A percentile compares a stretch with the other conserved stretches of the same genome.
phyloP scores from a whole-genome alignment of 768 basidiomycete species.

The Lentinula boryana region DNA sequence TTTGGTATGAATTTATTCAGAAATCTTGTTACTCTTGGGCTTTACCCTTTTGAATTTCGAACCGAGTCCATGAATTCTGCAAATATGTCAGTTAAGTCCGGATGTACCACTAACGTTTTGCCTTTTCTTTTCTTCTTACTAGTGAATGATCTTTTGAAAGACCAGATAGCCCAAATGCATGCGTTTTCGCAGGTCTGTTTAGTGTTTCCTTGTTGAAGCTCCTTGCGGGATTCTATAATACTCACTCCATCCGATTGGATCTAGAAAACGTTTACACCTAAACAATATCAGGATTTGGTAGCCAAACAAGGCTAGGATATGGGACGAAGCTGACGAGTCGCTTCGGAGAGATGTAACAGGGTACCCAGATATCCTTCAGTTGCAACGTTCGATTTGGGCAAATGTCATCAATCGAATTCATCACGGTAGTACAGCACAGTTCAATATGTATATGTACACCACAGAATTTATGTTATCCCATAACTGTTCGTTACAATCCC shows the following conservation, averaged over 20 bases:
- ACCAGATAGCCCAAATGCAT: constrained; percentile 74
- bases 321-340: neutral
- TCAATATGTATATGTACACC: too few relatives aligned
- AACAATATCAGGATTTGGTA: constrained; percentile 52
- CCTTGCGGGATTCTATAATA: neutral
- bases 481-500: too few relatives aligned
- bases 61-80: too few relatives aligned
- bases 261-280: constrained; percentile 71
- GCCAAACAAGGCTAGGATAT: constrained; percentile 20
- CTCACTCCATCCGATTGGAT: neutral
- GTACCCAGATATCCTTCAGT: neutral
- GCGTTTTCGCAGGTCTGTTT: constrained; percentile 76
- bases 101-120: neutral
- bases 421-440: too few relatives aligned
- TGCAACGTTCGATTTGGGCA: too few relatives aligned
- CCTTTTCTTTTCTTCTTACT: neutral
- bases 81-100: neutral
- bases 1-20: constrained; percentile 35
- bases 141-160: constrained; percentile 78
- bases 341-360: neutral
- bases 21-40: neutral
- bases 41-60: too few relatives aligned
- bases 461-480: too few relatives aligned
- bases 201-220: constrained; percentile 1
- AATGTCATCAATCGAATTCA: too few relatives aligned